Evolutionary conservation across 371 early-diverging fungal species (phyloP).

Genomic region (Smittium mucronatum): DNA sequence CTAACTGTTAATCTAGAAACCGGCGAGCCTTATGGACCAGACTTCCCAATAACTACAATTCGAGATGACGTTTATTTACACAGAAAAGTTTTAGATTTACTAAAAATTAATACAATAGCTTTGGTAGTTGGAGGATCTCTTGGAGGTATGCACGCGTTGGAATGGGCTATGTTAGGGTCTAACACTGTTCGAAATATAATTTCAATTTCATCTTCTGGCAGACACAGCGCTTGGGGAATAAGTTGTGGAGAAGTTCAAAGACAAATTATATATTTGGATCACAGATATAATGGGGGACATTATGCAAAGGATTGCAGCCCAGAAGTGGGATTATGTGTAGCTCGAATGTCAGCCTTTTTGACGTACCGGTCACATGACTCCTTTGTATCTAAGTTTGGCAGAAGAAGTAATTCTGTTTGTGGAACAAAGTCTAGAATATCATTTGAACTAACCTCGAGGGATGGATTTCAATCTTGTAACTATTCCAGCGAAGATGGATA

Average conservation of each 20-base stretch:
- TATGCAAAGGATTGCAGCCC: constrained; percentile 42
- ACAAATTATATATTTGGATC: constrained; percentile 86
- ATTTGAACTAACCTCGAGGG: background rate
- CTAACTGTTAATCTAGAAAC: constrained; percentile 74
- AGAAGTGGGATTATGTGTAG: constrained; percentile 70
- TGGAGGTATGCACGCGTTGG: constrained; percentile 96
- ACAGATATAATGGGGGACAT: constrained; percentile 25
- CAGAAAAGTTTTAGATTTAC: constrained; percentile 55
- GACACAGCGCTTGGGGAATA: constrained; percentile 95
- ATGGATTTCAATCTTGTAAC: background rate
- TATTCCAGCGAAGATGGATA: background rate
- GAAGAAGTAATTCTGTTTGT: constrained; percentile 44
- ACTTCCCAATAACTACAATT: constrained; percentile 75
- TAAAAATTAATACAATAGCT: constrained; percentile 78
- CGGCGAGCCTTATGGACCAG: constrained; percentile 66
- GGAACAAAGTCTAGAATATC: background rate
- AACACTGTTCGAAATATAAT: constrained; percentile 74
- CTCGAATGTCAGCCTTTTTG: constrained; percentile 88
- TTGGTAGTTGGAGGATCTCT: constrained; percentile 87
- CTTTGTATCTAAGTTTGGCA: constrained; percentile 84
- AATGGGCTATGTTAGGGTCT: constrained; percentile 76
- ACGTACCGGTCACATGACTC: constrained; percentile 90
- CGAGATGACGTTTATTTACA: constrained; percentile 83
- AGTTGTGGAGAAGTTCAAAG: constrained; percentile 95
- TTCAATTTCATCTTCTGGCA: constrained; percentile 84